Conservation (phyloP, 768 basidiomycete species). For the Trichaptum fuscoviolaceum region DNA sequence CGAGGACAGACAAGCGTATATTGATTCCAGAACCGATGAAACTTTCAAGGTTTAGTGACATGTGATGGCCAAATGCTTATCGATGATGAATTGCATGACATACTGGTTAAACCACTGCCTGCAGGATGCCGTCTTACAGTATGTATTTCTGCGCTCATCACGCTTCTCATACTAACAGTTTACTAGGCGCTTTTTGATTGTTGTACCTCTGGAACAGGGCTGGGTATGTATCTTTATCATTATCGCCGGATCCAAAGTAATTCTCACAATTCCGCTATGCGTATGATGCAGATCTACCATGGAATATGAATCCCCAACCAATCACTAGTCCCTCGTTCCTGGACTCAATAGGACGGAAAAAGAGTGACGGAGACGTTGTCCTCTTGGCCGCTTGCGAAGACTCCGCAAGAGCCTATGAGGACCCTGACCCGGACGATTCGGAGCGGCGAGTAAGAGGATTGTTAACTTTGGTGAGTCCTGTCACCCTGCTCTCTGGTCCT, state of each 20-base stretch:
- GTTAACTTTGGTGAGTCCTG: background rate
- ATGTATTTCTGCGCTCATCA: slow-evolving; percentile 12
- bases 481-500: background rate
- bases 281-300: background rate
- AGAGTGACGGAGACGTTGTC: slow-evolving; percentile 2
- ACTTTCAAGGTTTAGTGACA: slow-evolving; percentile 32
- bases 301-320: background rate
- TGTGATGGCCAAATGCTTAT: slow-evolving; percentile 27
- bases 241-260: background rate
- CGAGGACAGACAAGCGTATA: background rate
- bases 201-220: slow-evolving; percentile 30
- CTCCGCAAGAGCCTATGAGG: background rate
- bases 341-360: background rate
- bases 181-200: slow-evolving; percentile 32
- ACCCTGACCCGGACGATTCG: background rate
- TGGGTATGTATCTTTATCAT: background rate
- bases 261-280: background rate
- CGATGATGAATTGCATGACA: slow-evolving; percentile 28
- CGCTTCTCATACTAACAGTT: slow-evolving; percentile 21
- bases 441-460: background rate
- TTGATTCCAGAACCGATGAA: background rate
- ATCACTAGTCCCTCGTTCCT: background rate
- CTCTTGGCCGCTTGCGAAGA: background rate
- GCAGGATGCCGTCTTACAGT: slow-evolving; percentile 33
- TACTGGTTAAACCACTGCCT: slow-evolving; percentile 34